Evolutionary conservation across 371 early-diverging fungal species (phyloP), one percentile per base, ranked within the genome.

Genomic region (Mucor racemosus): DNA sequence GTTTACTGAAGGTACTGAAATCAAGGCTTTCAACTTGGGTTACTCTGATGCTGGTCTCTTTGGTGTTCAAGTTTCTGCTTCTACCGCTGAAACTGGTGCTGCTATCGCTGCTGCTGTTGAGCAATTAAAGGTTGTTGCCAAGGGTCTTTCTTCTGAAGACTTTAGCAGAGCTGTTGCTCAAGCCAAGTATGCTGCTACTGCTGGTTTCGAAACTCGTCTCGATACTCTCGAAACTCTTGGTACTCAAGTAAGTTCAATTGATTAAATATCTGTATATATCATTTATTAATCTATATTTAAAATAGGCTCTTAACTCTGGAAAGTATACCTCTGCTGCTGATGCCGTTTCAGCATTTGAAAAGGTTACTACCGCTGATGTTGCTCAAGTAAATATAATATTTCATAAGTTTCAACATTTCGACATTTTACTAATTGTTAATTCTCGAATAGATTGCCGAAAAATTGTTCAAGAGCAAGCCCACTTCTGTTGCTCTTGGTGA

Each of bases 31-130:
- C 85, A 89, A 91, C 80, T 78, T 88, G 63, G 85, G 91, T 35
- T 97, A 97, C 88, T 91, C 95, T 21, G 97, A 97, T 81, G 93
- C 97, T 63, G 96, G 95, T 69, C 86, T 98, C 60, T 90, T 97
- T 72, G 99, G 97, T 68, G 78, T 97, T 66, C 81, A 90, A 61
- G 86, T 91, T 36, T 80, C 89, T 48, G 88, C 91, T 48, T 87
- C 91, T 36, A 71, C 84, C 41, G 70, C 85, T 50, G 77, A 90
- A 36, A 84, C 92, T 44, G 81, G 80, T 42, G 90, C 88, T 58
- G 86, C 90, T 61, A 81, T 90, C 64, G 74, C 88, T 60, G 88
- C 93, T 54, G 91, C 90, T 40, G 89, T 84, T 55, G 81, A 92
- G 48, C 88, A 94, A 81, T 76, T 82, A 67, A 86, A 90, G 76